Conservation (phyloP, 2,329 filamentous ascomycete species). For the Fusarium algeriense region DNA sequence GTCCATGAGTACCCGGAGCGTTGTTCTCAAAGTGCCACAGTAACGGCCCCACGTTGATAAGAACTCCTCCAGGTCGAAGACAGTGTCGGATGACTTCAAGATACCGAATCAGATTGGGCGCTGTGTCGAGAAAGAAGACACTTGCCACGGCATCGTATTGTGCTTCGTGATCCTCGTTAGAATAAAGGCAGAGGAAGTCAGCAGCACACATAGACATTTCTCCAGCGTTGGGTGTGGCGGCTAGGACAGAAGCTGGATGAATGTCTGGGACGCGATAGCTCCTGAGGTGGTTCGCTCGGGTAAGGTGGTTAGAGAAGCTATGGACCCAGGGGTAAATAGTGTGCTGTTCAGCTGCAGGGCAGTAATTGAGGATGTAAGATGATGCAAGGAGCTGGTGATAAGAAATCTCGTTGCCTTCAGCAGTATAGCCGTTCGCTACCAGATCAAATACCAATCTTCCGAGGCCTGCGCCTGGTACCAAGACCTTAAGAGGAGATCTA, state of each 20-base stretch:
- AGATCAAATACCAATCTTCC: conserved; percentile 92
- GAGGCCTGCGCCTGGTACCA: conserved; percentile 91
- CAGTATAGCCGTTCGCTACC: conserved; percentile 76
- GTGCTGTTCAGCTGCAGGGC: conserved; percentile 70
- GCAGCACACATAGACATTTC: conserved; percentile 93
- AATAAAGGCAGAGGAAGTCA: conserved; percentile 92
- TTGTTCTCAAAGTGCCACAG: conserved; percentile 95
- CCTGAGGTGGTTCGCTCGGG: conserved; percentile 79
- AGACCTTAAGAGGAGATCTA: conserved; percentile 68
- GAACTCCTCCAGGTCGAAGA: conserved; percentile 80
- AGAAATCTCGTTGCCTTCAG: conserved; percentile 95
- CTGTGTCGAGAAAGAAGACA: conserved; percentile 97
- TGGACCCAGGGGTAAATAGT: conserved; percentile 87
- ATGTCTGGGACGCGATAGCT: conserved; percentile 84
- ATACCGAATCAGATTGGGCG: conserved; percentile 91
- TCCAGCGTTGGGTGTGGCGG: conserved; percentile 58
- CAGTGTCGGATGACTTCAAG: conserved; percentile 85
- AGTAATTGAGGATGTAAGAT: conserved; percentile 79
- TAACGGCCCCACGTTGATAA: conserved; percentile 91
- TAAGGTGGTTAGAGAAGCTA: conserved; percentile 86
- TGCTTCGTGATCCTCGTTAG: conserved; percentile 68
- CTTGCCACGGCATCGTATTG: conserved; percentile 86
- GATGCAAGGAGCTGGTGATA: conserved; percentile 96
- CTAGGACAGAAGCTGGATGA: conserved; percentile 72
- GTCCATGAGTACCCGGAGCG: conserved; percentile 68